Evolutionary conservation across 2,329 filamentous ascomycete genomes (phyloP).

Genomic region (Exophiala oligosperma): DNA sequence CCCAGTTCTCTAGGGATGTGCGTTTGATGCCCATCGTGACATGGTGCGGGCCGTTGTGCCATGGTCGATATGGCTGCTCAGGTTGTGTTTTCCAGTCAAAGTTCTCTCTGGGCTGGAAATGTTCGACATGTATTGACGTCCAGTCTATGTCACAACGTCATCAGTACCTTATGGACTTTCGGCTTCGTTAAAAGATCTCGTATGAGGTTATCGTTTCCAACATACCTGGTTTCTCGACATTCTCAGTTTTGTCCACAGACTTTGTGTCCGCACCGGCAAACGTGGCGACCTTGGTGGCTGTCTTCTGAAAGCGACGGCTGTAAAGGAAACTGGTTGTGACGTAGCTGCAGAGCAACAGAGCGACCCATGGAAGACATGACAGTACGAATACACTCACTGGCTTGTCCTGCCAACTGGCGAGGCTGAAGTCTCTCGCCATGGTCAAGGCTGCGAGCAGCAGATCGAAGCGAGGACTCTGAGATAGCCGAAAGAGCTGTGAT

Average conservation of each 20-base stretch:
- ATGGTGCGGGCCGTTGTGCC: conserved; percentile 6
- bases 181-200: neutral
- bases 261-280: neutral
- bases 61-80: conserved; percentile 7
- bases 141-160: neutral
- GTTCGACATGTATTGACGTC: neutral
- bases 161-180: neutral
- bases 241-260: neutral
- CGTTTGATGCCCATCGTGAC: conserved; percentile 8
- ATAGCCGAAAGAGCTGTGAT: neutral
- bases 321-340: neutral
- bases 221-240: neutral
- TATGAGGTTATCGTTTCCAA: neutral
- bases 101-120: neutral
- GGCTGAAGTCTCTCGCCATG: neutral
- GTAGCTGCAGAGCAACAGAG: neutral
- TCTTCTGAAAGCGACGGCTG: neutral
- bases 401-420: neutral
- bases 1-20: neutral
- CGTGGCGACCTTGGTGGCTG: neutral
- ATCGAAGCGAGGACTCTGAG: neutral
- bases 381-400: neutral
- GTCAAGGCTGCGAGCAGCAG: neutral
- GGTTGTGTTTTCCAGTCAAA: conserved; percentile 4
- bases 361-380: neutral